A percentile compares a stretch with the other conserved stretches of the same genome.
These are phyloP conservation scores for Fusarium buharicum DNA, from an alignment of 2,329 filamentous ascomycete genomes.

Conservation along the genomic window DNA sequence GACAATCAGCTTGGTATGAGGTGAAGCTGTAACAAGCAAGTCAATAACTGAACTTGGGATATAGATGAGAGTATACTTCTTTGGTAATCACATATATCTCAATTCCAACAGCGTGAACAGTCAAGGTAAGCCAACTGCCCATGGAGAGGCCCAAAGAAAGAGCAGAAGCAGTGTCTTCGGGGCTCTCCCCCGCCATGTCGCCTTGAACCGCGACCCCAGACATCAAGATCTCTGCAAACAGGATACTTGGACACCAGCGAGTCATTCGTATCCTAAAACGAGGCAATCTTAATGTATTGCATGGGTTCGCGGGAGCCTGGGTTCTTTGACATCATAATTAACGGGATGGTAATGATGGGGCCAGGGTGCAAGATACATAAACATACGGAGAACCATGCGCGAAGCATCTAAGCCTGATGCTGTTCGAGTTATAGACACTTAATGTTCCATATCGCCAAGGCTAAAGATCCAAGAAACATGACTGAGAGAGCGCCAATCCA, in stretches of 20 bases:
- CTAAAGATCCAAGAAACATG: constrained; percentile 55
- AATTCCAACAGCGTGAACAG: constrained; percentile 13
- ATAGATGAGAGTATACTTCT: too few relatives aligned
- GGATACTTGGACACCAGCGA: constrained; percentile 11
- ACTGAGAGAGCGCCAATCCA: constrained; percentile 56
- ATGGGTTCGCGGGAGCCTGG: constrained; percentile 15
- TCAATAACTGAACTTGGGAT: neutral
- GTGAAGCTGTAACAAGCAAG: neutral
- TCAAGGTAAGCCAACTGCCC: constrained; percentile 9
- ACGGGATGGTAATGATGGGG: constrained; percentile 15
- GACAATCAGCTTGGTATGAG: constrained; percentile 19
- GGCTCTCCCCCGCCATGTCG: constrained; percentile 6
- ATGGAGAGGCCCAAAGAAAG: constrained; percentile 13
- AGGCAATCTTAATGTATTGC: constrained; percentile 13
- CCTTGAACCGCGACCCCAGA: constrained; percentile 26
- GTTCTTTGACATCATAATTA: constrained; percentile 29
- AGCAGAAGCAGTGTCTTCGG: constrained; percentile 14
- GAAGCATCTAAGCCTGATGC: constrained; percentile 71
- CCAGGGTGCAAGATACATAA: accelerated
- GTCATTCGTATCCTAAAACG: constrained; percentile 7
- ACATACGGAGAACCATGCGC: constrained; percentile 44
- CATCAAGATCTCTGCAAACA: neutral
- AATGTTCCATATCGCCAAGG: constrained; percentile 65
- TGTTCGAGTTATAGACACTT: constrained; percentile 70
- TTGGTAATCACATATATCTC: constrained; percentile 16